A percentile compares a stretch with the other conserved stretches of the same genome.
These are phyloP conservation scores for Raddia distichophylla DNA, from an alignment of 176 grass and related monocot species.

Conservation along the genomic window DNA sequence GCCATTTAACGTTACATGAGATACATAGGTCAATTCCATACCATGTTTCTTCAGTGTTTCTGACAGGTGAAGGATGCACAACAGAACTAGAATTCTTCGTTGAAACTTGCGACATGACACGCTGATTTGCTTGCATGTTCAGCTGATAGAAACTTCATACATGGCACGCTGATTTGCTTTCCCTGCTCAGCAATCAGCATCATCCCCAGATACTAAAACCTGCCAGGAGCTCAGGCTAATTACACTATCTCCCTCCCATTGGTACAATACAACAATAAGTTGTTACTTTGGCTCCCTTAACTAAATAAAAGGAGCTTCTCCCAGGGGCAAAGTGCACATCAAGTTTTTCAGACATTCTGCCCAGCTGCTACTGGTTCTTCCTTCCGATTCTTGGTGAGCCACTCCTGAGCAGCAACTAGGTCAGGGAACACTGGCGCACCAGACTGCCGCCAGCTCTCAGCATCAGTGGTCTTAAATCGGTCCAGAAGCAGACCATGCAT, in stretches of 20 bases:
- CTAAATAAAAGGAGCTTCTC: not conserved
- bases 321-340: not conserved
- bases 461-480: constrained; percentile 73
- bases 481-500: constrained; percentile 83
- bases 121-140: constrained; percentile 15
- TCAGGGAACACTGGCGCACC: constrained; percentile 74
- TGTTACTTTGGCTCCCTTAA: constrained; percentile 21
- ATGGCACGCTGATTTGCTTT: constrained; percentile 16
- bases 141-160: constrained; percentile 12
- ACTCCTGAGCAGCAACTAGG: constrained; percentile 56
- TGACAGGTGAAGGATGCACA: not conserved
- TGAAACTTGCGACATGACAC: constrained; percentile 21
- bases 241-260: constrained; percentile 1
- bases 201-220: not conserved
- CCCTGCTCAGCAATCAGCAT: constrained; percentile 30
- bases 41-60: not conserved
- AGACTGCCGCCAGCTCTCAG: constrained; percentile 74
- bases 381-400: constrained; percentile 58
- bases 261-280: not conserved
- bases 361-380: constrained; percentile 37
- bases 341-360: constrained; percentile 41
- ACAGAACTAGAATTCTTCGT: not conserved
- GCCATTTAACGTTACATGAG: not conserved
- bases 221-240: constrained; percentile 22
- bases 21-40: not conserved